phyloP scores from a whole-genome alignment of 2,329 filamentous ascomycete genomes.

The Graphilbum ipis-grandicollis region DNA sequence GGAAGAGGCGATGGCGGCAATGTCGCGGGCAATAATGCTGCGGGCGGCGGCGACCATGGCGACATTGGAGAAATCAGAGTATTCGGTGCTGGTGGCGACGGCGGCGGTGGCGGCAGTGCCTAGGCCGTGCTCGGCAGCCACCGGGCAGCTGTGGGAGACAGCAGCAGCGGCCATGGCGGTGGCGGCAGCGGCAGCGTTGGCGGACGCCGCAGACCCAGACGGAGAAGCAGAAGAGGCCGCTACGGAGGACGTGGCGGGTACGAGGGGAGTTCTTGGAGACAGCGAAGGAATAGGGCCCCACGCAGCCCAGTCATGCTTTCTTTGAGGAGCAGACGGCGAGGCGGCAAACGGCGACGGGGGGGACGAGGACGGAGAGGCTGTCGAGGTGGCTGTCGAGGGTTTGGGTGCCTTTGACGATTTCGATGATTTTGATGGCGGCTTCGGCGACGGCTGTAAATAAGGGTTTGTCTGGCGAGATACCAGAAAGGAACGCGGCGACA shows the following conservation, averaged over 20 bases:
- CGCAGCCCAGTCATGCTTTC: too few species aligned
- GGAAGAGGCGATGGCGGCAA: constrained; percentile 1
- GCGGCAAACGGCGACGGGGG: constrained; percentile 2
- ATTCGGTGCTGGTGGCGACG: constrained; percentile 9
- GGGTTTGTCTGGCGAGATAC: constrained; percentile 15
- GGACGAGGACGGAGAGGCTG: constrained; percentile 2
- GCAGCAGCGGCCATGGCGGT: too few species aligned
- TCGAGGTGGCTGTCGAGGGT: neutral
- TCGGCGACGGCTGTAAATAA: constrained; percentile 8
- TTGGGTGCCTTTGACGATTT: neutral
- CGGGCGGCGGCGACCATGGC: constrained; percentile 1
- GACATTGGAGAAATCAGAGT: constrained; percentile 10
- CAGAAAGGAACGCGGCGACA: constrained; percentile 21
- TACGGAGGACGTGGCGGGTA: too few species aligned
- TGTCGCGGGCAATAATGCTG: neutral
- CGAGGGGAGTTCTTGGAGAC: too few species aligned
- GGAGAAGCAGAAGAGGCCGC: neutral
- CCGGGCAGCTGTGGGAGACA: too few species aligned
- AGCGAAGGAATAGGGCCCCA: too few species aligned
- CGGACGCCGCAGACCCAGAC: neutral
- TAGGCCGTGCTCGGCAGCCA: neutral
- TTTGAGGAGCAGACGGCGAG: neutral
- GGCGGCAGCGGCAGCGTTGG: too few species aligned
- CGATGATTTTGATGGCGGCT: constrained; percentile 2
- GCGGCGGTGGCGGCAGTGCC: neutral